A percentile compares a stretch with the other conserved stretches of the same genome.
Evolutionary conservation across 2,329 filamentous ascomycete genomes (phyloP).

Genomic region (Fusarium proliferatum): DNA sequence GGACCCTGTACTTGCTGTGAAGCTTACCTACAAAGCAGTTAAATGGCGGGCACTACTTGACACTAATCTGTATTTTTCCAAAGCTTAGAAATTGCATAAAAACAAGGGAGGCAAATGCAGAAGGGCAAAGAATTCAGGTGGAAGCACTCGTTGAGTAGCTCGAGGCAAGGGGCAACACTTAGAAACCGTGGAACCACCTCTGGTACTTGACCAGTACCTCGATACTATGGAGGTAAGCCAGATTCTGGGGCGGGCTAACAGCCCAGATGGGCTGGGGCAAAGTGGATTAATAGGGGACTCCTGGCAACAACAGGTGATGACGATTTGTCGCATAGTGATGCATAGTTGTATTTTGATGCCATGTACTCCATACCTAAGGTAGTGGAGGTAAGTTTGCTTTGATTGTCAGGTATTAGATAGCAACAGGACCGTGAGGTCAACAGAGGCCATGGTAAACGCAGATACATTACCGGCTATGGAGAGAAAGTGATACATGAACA

Average conservation of each 20-base stretch:
- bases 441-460: background rate
- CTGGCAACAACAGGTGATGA: slow-evolving; percentile 6
- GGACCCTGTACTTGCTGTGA: background rate
- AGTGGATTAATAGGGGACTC: slow-evolving; percentile 11
- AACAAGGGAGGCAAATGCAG: slow-evolving; percentile 8
- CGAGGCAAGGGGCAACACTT: slow-evolving; percentile 12
- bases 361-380: background rate
- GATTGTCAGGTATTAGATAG: background rate
- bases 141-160: background rate
- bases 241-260: slow-evolving; percentile 27
- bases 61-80: slow-evolving; percentile 16
- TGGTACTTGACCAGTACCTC: slow-evolving; percentile 30
- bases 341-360: background rate
- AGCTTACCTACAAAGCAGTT: background rate
- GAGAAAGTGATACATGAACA: background rate
- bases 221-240: background rate
- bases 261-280: slow-evolving; percentile 16
- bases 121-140: slow-evolving; percentile 30
- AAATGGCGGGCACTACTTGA: slow-evolving; percentile 6
- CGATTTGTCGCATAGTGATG: slow-evolving; percentile 6
- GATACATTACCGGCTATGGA: background rate
- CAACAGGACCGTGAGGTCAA: background rate
- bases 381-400: background rate
- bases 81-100: slow-evolving; percentile 6
- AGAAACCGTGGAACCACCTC: background rate